phyloP scores from a whole-genome alignment of 306 rosid genomes.

The Lupinus albus region DNA sequence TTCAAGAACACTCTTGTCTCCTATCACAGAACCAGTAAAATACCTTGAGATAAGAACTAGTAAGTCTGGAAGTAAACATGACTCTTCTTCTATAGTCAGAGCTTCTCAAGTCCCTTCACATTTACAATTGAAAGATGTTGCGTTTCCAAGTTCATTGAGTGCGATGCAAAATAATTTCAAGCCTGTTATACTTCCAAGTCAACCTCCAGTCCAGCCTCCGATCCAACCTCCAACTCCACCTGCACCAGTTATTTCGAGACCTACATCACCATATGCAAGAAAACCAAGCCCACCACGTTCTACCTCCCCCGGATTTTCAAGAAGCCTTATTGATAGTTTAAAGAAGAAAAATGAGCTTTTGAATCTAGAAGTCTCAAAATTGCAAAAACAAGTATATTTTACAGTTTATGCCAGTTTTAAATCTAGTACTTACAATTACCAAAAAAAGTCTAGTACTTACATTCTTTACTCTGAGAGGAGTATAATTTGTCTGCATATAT shows the following conservation, averaged over 20 bases:
- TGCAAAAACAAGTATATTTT: conserved; percentile 64
- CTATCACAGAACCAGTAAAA: conserved; percentile 62
- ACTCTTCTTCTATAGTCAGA: conserved; percentile 57
- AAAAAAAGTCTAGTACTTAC: conserved; percentile 14
- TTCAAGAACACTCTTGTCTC: conserved; percentile 67
- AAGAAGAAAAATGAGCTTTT: conserved; percentile 68
- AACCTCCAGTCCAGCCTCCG: conserved; percentile 36
- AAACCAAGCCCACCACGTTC: conserved; percentile 86
- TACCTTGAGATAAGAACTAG: conserved; percentile 59
- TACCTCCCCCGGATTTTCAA: conserved; percentile 71
- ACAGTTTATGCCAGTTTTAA: conserved; percentile 30
- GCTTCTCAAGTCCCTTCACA: conserved; percentile 65
- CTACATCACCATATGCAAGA: conserved; percentile 67
- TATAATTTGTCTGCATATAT: conserved; percentile 22
- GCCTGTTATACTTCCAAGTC: conserved; percentile 44
- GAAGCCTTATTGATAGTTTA: conserved; percentile 77
- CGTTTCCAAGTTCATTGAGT: conserved; percentile 72
- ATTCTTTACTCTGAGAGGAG: conserved; percentile 19
- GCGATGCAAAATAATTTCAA: conserved; percentile 58
- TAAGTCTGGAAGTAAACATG: conserved; percentile 49
- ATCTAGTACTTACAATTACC: conserved; percentile 6
- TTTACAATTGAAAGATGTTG: conserved; percentile 68
- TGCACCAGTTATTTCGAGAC: conserved; percentile 48
- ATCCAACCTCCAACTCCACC: conserved; percentile 49
- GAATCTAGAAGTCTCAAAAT: conserved; percentile 69